A percentile compares a stretch with the other conserved stretches of the same genome.
Evolutionary conservation across 2,329 filamentous ascomycete genomes (phyloP).

Genomic region (Aspergillus texensis): DNA sequence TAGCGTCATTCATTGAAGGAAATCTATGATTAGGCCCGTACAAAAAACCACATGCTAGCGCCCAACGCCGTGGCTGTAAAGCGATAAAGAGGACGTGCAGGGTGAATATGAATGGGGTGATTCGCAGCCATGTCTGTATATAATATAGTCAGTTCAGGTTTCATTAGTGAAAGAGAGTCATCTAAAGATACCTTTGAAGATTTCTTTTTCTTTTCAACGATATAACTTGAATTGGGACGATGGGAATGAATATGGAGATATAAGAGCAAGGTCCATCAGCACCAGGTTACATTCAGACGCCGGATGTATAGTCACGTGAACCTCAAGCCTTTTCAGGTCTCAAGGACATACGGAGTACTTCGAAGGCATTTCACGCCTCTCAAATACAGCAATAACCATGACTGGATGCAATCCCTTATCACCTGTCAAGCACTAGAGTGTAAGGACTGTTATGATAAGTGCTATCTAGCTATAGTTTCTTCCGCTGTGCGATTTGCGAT

Average conservation of each 20-base stretch:
- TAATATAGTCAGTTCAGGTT: background rate
- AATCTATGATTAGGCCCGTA: slow-evolving; percentile 46
- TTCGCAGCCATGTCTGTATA: slow-evolving; percentile 42
- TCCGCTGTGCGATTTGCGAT: background rate
- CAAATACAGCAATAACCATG: background rate
- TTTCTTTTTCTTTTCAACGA: background rate
- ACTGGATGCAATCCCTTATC: background rate
- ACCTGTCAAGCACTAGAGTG: background rate
- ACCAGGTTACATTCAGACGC: too few species aligned
- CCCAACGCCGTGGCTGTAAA: slow-evolving; percentile 84
- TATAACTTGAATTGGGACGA: background rate
- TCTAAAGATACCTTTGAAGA: background rate
- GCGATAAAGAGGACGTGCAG: slow-evolving; percentile 72
- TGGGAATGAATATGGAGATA: background rate
- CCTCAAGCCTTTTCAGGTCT: background rate
- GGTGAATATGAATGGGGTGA: slow-evolving; percentile 57
- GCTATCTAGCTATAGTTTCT: background rate
- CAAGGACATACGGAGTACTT: background rate
- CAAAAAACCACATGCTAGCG: slow-evolving; percentile 99
- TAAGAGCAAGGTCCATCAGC: background rate
- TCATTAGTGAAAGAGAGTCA: background rate
- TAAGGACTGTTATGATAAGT: background rate
- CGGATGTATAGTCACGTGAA: background rate
- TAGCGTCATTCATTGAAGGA: slow-evolving; percentile 15
- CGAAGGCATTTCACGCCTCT: background rate